Evolutionary conservation across 2,329 filamentous ascomycete species (phyloP).

Genomic region (Neopestalotiopsis clavispora): DNA sequence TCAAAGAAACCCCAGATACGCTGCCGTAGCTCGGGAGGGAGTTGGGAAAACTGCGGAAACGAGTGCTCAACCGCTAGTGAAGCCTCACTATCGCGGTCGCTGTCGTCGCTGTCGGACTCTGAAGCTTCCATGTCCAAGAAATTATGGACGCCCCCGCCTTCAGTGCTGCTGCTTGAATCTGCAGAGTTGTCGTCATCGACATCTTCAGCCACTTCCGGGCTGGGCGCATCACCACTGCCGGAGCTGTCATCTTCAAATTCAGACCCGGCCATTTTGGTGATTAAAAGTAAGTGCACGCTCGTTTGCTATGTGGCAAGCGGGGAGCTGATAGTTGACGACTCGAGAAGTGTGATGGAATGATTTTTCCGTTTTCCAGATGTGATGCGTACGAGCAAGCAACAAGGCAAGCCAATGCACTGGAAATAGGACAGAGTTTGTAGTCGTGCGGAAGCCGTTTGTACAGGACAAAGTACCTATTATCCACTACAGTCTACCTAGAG

Average conservation of each 20-base stretch:
- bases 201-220: neutral
- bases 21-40: constrained; percentile 40
- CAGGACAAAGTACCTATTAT: too few species aligned
- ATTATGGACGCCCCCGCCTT: constrained; percentile 18
- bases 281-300: neutral
- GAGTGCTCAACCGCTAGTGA: constrained; percentile 19
- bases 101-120: constrained; percentile 29
- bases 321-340: neutral
- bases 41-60: constrained; percentile 39
- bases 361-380: too few species aligned
- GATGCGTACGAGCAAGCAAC: too few species aligned
- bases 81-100: constrained; percentile 17
- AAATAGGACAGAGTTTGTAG: too few species aligned
- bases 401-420: too few species aligned
- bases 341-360: too few species aligned
- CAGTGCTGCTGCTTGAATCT: constrained; percentile 25
- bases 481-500: too few species aligned
- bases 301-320: neutral
- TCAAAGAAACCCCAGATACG: constrained; percentile 41
- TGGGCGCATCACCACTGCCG: neutral
- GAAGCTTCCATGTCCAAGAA: constrained; percentile 38
- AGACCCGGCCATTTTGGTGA: neutral
- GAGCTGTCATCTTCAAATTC: neutral
- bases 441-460: too few species aligned
- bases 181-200: constrained; percentile 18